Conservation (phyloP, 495 filamentous ascomycete species). For the Penicillium coffeae region DNA sequence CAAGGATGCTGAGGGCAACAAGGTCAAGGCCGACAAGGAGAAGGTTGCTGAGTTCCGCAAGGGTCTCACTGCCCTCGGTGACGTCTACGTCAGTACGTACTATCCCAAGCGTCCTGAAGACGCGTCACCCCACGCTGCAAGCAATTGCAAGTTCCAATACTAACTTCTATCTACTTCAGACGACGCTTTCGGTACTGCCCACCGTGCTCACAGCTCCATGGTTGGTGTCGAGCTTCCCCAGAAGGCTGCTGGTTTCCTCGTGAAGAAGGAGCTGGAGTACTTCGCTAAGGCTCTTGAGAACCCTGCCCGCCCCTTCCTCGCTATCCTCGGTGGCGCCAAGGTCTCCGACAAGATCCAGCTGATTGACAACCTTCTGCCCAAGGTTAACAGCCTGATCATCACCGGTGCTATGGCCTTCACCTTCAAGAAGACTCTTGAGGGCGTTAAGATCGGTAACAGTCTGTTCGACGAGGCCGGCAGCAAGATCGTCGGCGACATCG, state of each 20-base stretch:
- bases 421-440: constrained; percentile 97
- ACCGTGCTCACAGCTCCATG: constrained; percentile 98
- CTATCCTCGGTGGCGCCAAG: constrained; percentile 97
- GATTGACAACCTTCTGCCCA: constrained; percentile 96
- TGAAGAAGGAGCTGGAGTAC: constrained; percentile 99
- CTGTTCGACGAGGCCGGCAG: constrained; percentile 93
- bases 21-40: constrained; percentile 93
- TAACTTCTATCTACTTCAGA: constrained; percentile 50
- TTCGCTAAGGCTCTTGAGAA: constrained; percentile 95
- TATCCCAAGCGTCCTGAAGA: background rate
- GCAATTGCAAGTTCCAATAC: constrained; percentile 1
- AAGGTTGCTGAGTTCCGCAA: constrained; percentile 91
- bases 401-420: constrained; percentile 99
- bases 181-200: constrained; percentile 97
- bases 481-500: constrained; percentile 83
- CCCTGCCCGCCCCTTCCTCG: constrained; percentile 93
- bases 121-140: background rate
- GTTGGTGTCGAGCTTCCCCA: constrained; percentile 92
- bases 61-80: constrained; percentile 88
- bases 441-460: constrained; percentile 83
- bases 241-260: constrained; percentile 94
- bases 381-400: constrained; percentile 94
- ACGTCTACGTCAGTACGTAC: constrained; percentile 89
- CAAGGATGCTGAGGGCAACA: constrained; percentile 90
- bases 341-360: constrained; percentile 99